Evolutionary conservation across 257 asterid species (phyloP).

Genomic region (Plantago ovata): DNA sequence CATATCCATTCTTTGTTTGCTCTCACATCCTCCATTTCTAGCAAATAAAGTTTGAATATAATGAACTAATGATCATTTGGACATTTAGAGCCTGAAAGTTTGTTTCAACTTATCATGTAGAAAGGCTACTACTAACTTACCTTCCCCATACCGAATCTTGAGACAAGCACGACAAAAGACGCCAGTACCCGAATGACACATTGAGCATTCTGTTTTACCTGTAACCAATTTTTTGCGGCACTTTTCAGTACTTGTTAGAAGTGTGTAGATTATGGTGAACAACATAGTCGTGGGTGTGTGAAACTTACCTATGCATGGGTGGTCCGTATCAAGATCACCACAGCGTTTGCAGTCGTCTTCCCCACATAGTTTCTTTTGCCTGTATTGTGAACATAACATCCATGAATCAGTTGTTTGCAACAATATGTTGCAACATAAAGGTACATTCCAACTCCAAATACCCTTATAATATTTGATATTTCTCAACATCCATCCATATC

Average conservation of each 20-base stretch:
- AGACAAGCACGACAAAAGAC: slow-evolving; percentile 83
- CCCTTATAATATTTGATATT: too few species aligned
- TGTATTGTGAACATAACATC: slow-evolving; percentile 20
- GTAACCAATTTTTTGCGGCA: slow-evolving; percentile 13
- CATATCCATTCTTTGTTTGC: slow-evolving; percentile 63
- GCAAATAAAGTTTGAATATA: slow-evolving; percentile 8
- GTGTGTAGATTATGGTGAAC: not conserved
- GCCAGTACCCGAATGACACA: slow-evolving; percentile 70
- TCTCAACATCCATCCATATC: too few species aligned
- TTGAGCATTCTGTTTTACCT: slow-evolving; percentile 89
- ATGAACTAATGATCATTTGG: slow-evolving; percentile 5
- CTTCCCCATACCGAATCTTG: slow-evolving; percentile 83
- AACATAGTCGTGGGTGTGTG: slow-evolving; percentile 2
- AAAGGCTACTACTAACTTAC: slow-evolving; percentile 32
- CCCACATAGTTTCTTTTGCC: slow-evolving; percentile 86
- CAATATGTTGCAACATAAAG: too few species aligned
- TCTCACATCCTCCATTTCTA: slow-evolving; percentile 77
- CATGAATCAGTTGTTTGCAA: too few species aligned
- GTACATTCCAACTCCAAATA: too few species aligned
- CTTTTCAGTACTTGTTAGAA: not conserved
- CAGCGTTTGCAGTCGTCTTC: slow-evolving; percentile 87
- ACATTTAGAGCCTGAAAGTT: not conserved
- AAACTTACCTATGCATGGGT: slow-evolving; percentile 68
- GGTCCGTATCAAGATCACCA: slow-evolving; percentile 54
- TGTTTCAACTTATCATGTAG: not conserved